Evolutionary conservation across 306 rosid genomes (phyloP).

Genomic region (Trichosanthes truncata): DNA sequence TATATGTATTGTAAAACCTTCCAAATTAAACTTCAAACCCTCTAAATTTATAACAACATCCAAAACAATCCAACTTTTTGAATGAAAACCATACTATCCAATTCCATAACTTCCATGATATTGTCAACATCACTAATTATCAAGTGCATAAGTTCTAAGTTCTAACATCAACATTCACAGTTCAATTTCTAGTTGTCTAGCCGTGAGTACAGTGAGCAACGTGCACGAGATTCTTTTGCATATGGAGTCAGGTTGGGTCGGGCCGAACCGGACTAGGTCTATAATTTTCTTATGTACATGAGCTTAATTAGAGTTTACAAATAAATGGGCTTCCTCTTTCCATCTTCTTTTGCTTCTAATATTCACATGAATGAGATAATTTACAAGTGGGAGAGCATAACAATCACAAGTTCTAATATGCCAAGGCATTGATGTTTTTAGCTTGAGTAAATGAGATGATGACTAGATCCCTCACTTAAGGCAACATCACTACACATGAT

Average conservation of each 20-base stretch:
- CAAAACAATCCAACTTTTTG: neutral
- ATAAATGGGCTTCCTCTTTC: neutral
- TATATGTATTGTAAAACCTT: neutral
- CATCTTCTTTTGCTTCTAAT: neutral
- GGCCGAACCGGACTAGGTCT: neutral
- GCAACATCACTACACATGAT: slow-evolving; percentile 40
- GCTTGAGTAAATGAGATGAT: neutral
- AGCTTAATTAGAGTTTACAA: neutral
- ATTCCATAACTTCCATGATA: neutral
- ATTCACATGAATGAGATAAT: neutral
- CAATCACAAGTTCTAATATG: neutral
- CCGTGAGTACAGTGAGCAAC: neutral
- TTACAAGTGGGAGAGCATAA: neutral
- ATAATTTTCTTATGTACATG: neutral
- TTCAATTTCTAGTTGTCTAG: neutral
- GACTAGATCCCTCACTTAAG: neutral
- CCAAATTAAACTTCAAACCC: neutral
- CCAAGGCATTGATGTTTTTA: neutral
- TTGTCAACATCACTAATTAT: neutral
- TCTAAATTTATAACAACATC: neutral
- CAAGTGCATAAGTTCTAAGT: neutral
- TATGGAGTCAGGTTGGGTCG: too few relatives aligned
- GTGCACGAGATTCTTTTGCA: neutral
- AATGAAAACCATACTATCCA: neutral
- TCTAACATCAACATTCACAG: neutral